phyloP scores from a whole-genome alignment of 176 grass and related monocot genomes.

The Dendrocalamus sinicus region DNA sequence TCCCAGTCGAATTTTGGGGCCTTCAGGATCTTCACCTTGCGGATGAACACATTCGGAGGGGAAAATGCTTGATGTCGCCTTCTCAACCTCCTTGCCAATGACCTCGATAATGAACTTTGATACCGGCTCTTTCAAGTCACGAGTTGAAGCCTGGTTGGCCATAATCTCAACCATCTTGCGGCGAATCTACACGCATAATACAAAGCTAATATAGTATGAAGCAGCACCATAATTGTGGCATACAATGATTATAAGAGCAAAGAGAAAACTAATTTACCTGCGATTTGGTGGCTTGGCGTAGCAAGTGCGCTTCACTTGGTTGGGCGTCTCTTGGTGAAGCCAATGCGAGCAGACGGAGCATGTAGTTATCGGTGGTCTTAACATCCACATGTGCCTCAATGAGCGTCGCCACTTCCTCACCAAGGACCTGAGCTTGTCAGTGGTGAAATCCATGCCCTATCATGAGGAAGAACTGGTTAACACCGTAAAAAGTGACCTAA shows the following conservation, averaged over 20 bases:
- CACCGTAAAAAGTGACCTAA: not conserved
- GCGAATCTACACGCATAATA: slow-evolving; percentile 59
- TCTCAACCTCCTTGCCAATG: slow-evolving; percentile 95
- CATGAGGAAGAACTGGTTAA: slow-evolving; percentile 16
- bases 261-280: slow-evolving; percentile 54
- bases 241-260: not conserved
- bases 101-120: slow-evolving; percentile 89
- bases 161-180: slow-evolving; percentile 98
- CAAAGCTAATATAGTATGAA: not conserved
- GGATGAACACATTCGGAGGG: slow-evolving; percentile 82
- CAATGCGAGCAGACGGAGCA: slow-evolving; percentile 80
- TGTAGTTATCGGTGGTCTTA: slow-evolving; percentile 88
- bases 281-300: slow-evolving; percentile 91
- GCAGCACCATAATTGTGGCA: not conserved
- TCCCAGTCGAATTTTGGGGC: slow-evolving; percentile 89
- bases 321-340: slow-evolving; percentile 85
- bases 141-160: slow-evolving; percentile 73
- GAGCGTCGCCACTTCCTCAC: slow-evolving; percentile 88
- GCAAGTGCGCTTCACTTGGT: slow-evolving; percentile 95
- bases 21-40: slow-evolving; percentile 96
- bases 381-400: slow-evolving; percentile 95
- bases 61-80: slow-evolving; percentile 80
- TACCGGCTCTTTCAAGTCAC: slow-evolving; percentile 88
- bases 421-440: slow-evolving; percentile 77
- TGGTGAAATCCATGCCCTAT: slow-evolving; percentile 81